Base-by-base conservation (phyloP, 257 asterid genomes). In the Gentiana macrophylla region DNA sequence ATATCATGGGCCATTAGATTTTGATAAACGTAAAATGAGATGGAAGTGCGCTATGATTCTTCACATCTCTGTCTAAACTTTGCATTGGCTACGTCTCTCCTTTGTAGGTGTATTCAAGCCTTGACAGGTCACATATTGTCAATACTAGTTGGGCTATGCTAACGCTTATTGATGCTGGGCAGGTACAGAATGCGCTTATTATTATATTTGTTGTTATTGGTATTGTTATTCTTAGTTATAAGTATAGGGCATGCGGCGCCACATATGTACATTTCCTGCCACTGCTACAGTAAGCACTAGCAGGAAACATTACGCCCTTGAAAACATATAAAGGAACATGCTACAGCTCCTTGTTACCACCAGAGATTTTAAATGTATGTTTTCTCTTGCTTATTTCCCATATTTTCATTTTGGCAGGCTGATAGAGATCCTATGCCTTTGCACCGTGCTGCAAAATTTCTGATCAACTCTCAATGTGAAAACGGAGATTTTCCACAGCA, bases 401-500 rank as follows among this genome's bases (percentile, higher is more conserved):
- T 24, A 0, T 45, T 47, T 35, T 32, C 6, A 32, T 24, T 52
- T 46, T 55, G 70, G 73, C 83, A 91, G 96, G 89, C 88, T 37
- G 87, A 82, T 73, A 86, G 98, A 70, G 87, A 90, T 71, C 79
- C 92, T 32, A 64, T 66, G 41, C 96, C 96, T 55, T 72, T 90
- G 75, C 95, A 90, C 72, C 79, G 77, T 44, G 98, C 95, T 68
- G 94, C 96, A 47, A 82, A 86, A 70, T 62, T 76, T 57, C 69
- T 90, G 13, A 90, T 90, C 66, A 90, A 90, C 69, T 81, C 96
- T 67, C 98, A 90, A 63, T 64, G 64, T 55, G 98, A 90, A 72
- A 76, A 90, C 69, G 98, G 96, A 72, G 98, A 90, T 80, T 90
- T 69, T 62, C 96, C 96, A 10, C 98, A 90, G 57, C 80, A 90